phyloP scores from a whole-genome alignment of 345 rosid genomes.

The Capsella bursapastoris region DNA sequence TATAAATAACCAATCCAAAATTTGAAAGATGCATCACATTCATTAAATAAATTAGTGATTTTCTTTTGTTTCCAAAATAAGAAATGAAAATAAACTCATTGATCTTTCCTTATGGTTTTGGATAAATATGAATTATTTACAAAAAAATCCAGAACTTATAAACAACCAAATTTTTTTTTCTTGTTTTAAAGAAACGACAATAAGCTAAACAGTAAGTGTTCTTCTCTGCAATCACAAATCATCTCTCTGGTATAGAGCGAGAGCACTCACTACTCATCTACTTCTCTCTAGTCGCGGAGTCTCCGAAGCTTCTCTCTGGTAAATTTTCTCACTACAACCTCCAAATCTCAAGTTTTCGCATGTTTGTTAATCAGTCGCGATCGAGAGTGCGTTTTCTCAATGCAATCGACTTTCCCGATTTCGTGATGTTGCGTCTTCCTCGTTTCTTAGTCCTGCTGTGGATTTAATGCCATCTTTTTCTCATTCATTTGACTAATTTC shows the following conservation, averaged over 20 bases:
- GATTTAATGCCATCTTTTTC: constrained; percentile 27
- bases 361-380: constrained; percentile 26
- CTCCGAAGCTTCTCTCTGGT: constrained; percentile 46
- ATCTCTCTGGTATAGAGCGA: constrained; percentile 20
- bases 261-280: neutral
- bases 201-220: constrained; percentile 19
- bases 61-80: too few species aligned
- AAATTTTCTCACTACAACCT: neutral
- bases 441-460: constrained; percentile 7
- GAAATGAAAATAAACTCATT: neutral
- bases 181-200: neutral
- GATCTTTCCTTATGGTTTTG: neutral
- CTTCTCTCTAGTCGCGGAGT: constrained; percentile 47
- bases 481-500: constrained; percentile 9
- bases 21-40: neutral
- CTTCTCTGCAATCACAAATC: constrained; percentile 10
- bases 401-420: neutral
- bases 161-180: neutral
- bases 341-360: constrained; percentile 28
- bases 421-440: constrained; percentile 19
- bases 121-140: constrained; percentile 31
- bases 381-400: constrained; percentile 30
- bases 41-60: neutral
- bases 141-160: constrained; percentile 14
- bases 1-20: constrained; percentile 4